Percentiles rank a stretch among this genome's conserved stretches.
Evolutionary conservation across 208 protist species (phyloP).

Genomic region (Leishmania amazonensis): DNA sequence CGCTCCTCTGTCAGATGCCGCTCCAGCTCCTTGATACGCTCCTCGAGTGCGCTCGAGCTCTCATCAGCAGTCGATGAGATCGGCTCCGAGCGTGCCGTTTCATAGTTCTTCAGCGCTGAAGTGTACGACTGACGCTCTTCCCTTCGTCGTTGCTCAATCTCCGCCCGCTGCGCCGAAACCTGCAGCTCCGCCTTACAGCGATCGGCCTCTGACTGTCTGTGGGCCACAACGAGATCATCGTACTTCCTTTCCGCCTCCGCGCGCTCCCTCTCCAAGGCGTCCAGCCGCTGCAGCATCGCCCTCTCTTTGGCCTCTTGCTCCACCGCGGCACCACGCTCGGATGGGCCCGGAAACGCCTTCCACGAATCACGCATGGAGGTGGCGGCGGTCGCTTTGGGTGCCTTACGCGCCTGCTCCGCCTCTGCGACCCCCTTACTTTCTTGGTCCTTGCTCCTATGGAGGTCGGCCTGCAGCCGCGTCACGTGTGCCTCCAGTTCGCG

Average conservation of each 20-base stretch:
- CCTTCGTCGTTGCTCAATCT: conserved; percentile 10
- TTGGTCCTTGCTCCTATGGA: conserved; percentile 19
- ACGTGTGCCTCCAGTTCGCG: conserved; percentile 39
- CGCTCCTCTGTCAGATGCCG: conserved; percentile 13
- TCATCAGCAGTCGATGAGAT: conserved; percentile 1
- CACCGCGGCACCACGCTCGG: background rate
- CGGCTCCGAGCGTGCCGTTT: conserved; percentile 6
- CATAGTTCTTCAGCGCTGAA: background rate
- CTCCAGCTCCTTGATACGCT: conserved; percentile 25
- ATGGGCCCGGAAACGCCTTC: background rate
- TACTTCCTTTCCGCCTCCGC: conserved; percentile 32
- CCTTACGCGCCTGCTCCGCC: conserved; percentile 6
- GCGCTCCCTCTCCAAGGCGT: conserved; percentile 32
- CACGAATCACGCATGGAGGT: background rate
- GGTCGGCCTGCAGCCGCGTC: conserved; percentile 27
- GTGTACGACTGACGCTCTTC: background rate
- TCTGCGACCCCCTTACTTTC: conserved; percentile 16
- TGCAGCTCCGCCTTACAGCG: conserved; percentile 16
- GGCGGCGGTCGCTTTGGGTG: background rate
- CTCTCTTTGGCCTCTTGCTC: conserved; percentile 21
- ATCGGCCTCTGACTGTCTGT: conserved; percentile 9
- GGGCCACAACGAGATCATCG: conserved; percentile 13
- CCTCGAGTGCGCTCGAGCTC: conserved; percentile 3
- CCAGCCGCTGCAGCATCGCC: conserved; percentile 9
- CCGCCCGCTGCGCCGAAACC: conserved; percentile 22